These are phyloP conservation scores for Diplogelasinospora grovesii DNA, from an alignment of 495 filamentous ascomycete species.

Conservation along the genomic window DNA sequence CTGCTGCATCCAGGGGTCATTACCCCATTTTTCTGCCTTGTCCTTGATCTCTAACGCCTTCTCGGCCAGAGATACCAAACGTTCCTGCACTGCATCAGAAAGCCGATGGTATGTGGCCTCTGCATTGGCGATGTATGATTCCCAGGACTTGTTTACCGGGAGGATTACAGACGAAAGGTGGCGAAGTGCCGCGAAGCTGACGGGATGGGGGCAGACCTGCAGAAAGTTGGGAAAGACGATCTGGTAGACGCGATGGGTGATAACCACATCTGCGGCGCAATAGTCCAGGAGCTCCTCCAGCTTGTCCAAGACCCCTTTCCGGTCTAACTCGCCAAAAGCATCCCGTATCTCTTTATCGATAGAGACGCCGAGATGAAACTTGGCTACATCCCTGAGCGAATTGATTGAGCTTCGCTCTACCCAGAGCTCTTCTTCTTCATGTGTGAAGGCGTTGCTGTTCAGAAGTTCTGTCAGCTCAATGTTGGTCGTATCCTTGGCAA, in stretches of 20 bases:
- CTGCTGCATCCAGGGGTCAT: constrained; percentile 86
- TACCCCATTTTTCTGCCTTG: constrained; percentile 56
- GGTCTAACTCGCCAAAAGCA: constrained; percentile 77
- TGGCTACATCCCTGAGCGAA: constrained; percentile 89
- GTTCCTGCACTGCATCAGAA: constrained; percentile 66
- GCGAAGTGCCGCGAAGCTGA: constrained; percentile 89
- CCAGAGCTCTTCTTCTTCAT: constrained; percentile 93
- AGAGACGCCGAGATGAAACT: constrained; percentile 86
- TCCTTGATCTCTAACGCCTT: constrained; percentile 69
- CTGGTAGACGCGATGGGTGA: constrained; percentile 88
- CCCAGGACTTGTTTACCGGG: constrained; percentile 82
- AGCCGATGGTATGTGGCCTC: constrained; percentile 78
- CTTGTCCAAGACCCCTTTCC: constrained; percentile 57
- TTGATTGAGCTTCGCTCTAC: constrained; percentile 91
- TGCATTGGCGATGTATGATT: constrained; percentile 69
- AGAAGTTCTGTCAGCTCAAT: constrained; percentile 66
- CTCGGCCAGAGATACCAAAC: constrained; percentile 63
- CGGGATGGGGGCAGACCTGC: constrained; percentile 85
- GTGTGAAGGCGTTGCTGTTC: constrained; percentile 55
- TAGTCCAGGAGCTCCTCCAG: constrained; percentile 85
- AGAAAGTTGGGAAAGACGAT: constrained; percentile 87
- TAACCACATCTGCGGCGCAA: constrained; percentile 88
- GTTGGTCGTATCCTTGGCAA: constrained; percentile 62
- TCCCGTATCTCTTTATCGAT: constrained; percentile 89
- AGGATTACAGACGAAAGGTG: constrained; percentile 90